These are phyloP conservation scores for Psilocybe mexicana DNA, from an alignment of 1,284 basidiomycete genomes.

Conservation along the genomic window DNA sequence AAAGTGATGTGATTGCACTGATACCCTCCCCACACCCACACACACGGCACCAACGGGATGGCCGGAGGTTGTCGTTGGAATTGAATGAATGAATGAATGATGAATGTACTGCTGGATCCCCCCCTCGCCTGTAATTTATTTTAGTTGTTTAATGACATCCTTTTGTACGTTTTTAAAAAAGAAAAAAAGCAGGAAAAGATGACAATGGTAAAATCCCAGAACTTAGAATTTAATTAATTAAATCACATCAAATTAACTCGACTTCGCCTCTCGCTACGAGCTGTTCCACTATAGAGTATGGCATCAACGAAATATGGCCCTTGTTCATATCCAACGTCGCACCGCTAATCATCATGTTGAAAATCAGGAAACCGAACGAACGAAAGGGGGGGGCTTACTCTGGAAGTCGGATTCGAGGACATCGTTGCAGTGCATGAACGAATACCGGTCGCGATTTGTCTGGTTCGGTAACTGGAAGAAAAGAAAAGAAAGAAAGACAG, in stretches of 20 bases:
- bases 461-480: conserved; percentile 65
- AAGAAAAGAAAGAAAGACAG: not conserved
- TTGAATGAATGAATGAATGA: too few species aligned
- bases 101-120: not conserved
- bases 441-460: conserved; percentile 77
- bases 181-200: not conserved
- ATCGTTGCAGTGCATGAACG: conserved; percentile 70
- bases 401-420: conserved; percentile 69
- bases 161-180: not conserved
- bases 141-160: not conserved
- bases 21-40: too few species aligned
- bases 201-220: not conserved
- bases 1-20: conserved; percentile 6
- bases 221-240: not conserved
- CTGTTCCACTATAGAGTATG: conserved; percentile 71
- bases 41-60: too few species aligned
- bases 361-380: not conserved
- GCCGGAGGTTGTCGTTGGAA: too few species aligned
- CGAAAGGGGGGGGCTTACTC: conserved; percentile 50
- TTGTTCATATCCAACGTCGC: conserved; percentile 62
- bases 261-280: conserved; percentile 67
- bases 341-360: conserved; percentile 43
- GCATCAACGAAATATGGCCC: conserved; percentile 69
- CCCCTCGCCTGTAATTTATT: conserved; percentile 18
- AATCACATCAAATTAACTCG: conserved; percentile 58